These are phyloP conservation scores for Plectosphaerella plurivora DNA, from an alignment of 2,329 filamentous ascomycete genomes.

Conservation along the genomic window DNA sequence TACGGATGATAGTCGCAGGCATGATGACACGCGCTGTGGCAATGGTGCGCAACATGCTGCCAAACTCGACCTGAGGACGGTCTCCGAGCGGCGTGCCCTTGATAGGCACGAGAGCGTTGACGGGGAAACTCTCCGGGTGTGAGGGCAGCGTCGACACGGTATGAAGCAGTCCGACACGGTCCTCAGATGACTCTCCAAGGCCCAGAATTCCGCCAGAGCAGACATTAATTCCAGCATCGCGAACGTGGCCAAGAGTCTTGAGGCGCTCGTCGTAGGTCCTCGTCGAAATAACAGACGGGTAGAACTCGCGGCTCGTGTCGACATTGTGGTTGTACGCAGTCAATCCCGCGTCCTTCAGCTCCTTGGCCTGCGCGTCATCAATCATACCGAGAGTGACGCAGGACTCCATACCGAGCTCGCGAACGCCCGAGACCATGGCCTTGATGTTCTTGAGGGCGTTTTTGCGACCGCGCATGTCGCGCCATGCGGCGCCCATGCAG, in stretches of 20 bases:
- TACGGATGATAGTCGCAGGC: conserved; percentile 79
- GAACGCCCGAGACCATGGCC: conserved; percentile 78
- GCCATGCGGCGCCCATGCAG: conserved; percentile 93
- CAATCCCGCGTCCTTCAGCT: conserved; percentile 77
- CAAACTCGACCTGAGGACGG: conserved; percentile 67
- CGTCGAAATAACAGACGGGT: conserved; percentile 81
- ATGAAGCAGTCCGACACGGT: conserved; percentile 78
- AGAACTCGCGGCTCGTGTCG: conserved; percentile 85
- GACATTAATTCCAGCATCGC: conserved; percentile 82
- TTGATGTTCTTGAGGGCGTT: conserved; percentile 79
- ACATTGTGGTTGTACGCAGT: conserved; percentile 95
- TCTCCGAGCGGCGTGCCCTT: conserved; percentile 83
- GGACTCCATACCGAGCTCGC: conserved; percentile 79
- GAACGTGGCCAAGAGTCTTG: conserved; percentile 72
- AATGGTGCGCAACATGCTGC: conserved; percentile 75
- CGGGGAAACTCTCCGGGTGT: conserved; percentile 87
- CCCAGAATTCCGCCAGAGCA: conserved; percentile 88
- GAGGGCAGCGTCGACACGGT: conserved; percentile 75
- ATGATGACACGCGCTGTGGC: conserved; percentile 80
- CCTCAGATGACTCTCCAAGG: conserved; percentile 71
- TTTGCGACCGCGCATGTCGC: conserved; percentile 89
- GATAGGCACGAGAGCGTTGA: conserved; percentile 88
- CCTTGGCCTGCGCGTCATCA: conserved; percentile 71
- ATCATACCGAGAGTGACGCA: conserved; percentile 97
- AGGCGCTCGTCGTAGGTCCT: conserved; percentile 83